Evolutionary conservation across 106 monocot genomes (phyloP), one percentile per base, ranked within the genome.

Genomic region (Ottelia alismoides): DNA sequence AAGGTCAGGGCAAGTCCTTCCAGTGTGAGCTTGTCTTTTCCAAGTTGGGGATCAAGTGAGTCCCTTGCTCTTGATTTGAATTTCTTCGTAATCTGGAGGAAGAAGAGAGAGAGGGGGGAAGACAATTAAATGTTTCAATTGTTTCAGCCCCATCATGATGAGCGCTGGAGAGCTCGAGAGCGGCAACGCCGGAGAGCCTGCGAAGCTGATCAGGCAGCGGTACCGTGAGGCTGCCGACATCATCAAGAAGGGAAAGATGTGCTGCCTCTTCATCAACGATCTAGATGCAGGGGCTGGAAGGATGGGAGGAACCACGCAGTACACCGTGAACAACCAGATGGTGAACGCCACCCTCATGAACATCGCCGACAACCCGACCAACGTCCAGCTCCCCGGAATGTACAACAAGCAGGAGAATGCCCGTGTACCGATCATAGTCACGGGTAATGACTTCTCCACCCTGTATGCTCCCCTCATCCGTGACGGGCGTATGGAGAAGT

Each of bases 321-420:
- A 96, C 82, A 96, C 96, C 0, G 96, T 96, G 25, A 96, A 96
- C 85, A 96, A 96, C 72, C 96, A 96, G 78, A 96, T 96, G 96
- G 96, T 89, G 58, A 96, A 96, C 28, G 96, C 96, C 11, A 96
- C 96, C 11, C 85, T 96, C 25, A 96, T 96, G 96, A 96, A 96
- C 85, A 96, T 96, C 14, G 96, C 96, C 1, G 96, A 96, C 29
- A 89, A 79, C 72, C 96, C 88, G 0, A 96, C 85, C 32, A 89
- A 89, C 28, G 96, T 96, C 30, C 96, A 96, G 76, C 81, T 96
- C 47, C 96, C 96, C 0, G 96, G 96, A 1, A 79, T 89, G 96
- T 96, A 96, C 76, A 96, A 96, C 85, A 96, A 96, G 71, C 89
- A 96, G 64, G 85, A 89, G 49, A 96, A 96, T 45, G 54, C 85